phyloP scores from a whole-genome alignment of 2,329 filamentous ascomycete genomes.

The Trichoderma sp. region DNA sequence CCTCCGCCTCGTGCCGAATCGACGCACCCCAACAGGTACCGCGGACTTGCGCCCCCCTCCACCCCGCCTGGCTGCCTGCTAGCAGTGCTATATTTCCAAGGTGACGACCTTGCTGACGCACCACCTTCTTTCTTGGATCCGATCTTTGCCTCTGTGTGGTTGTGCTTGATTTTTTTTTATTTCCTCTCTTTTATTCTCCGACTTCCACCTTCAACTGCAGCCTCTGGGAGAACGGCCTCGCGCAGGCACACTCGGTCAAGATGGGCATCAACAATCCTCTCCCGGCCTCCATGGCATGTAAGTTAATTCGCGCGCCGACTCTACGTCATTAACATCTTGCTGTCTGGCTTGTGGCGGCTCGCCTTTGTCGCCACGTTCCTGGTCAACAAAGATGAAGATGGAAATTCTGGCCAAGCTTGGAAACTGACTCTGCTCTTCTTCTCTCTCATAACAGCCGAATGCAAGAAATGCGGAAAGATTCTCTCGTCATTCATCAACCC shows the following conservation, averaged over 20 bases:
- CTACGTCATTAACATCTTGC: constrained; percentile 1
- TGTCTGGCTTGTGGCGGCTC: constrained; percentile 1
- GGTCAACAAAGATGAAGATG: neutral
- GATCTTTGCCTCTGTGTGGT: neutral
- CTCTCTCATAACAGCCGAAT: constrained; percentile 68
- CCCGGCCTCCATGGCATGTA: constrained; percentile 66
- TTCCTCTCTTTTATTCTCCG: neutral
- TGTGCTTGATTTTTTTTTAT: neutral
- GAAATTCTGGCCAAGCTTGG: no score
- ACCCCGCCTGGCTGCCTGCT: neutral
- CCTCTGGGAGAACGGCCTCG: constrained; percentile 3
- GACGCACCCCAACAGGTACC: neutral
- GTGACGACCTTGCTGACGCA: constrained; percentile 11
- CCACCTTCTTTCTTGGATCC: constrained; percentile 2
- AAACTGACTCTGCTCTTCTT: constrained; percentile 10
- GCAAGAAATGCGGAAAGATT: constrained; percentile 95
- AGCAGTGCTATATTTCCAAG: neutral
- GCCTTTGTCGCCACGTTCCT: constrained; percentile 12
- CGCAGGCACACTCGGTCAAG: constrained; percentile 6
- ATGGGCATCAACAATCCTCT: constrained; percentile 62
- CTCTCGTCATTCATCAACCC: constrained; percentile 93
- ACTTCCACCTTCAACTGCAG: neutral
- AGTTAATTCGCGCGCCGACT: constrained; percentile 34
- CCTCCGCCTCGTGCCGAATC: neutral
- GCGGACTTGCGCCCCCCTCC: neutral